A percentile compares a stretch with the other conserved stretches of the same genome.
Conservation (phyloP, 352 stramenopile species). For the Phytophthora uliginosa region DNA sequence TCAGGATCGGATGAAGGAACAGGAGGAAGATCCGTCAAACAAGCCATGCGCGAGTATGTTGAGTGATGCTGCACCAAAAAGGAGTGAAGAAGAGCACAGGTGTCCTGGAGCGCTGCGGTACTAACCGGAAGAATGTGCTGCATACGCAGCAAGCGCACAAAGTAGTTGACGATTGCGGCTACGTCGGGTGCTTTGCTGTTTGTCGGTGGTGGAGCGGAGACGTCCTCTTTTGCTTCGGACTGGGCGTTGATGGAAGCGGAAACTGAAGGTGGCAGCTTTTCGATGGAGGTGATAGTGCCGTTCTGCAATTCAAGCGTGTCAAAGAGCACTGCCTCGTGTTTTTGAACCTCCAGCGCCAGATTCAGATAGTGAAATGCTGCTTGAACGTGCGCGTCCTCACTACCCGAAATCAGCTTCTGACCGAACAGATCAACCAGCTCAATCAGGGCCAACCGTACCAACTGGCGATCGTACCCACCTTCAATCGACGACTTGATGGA, state of each 20-base stretch:
- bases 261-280: constrained; percentile 64
- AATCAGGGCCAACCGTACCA: constrained; percentile 61
- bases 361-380: constrained; percentile 80
- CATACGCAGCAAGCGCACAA: constrained; percentile 61
- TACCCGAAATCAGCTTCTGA: constrained; percentile 46
- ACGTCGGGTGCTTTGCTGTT: constrained; percentile 23
- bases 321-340: constrained; percentile 60
- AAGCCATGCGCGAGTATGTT: constrained; percentile 62
- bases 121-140: constrained; percentile 51
- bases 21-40: constrained; percentile 50
- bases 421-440: constrained; percentile 77
- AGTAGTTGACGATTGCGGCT: constrained; percentile 66
- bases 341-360: constrained; percentile 52
- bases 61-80: constrained; percentile 75
- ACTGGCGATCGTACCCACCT: constrained; percentile 64
- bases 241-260: constrained; percentile 42
- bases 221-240: constrained; percentile 16
- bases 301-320: constrained; percentile 72
- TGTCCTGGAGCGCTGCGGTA: constrained; percentile 45
- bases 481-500: constrained; percentile 60
- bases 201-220: neutral
- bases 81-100: constrained; percentile 50
- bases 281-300: constrained; percentile 43
- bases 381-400: constrained; percentile 70
- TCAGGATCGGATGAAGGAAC: constrained; percentile 64